A percentile compares a stretch with the other conserved stretches of the same genome.
phyloP scores from a whole-genome alignment of 1,284 basidiomycete species.

The Inonotus obliquus region DNA sequence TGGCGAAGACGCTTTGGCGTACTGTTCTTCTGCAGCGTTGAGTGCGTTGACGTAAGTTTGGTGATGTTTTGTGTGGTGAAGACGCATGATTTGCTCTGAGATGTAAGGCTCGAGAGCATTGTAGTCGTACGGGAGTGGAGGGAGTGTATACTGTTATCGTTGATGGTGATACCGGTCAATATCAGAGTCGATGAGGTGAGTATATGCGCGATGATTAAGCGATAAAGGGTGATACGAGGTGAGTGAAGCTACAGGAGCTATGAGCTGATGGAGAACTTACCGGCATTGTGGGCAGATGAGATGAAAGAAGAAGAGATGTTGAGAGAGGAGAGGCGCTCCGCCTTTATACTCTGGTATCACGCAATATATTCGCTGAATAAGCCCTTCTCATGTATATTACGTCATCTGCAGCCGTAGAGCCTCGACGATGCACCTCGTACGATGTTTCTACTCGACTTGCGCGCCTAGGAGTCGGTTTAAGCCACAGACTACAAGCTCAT shows the following conservation, averaged over 20 bases:
- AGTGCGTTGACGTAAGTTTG: constrained; percentile 74
- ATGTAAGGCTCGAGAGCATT: constrained; percentile 87
- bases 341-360: background rate
- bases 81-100: constrained; percentile 74
- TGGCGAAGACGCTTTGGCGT: constrained; percentile 56
- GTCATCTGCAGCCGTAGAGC: too few relatives aligned
- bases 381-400: too few relatives aligned
- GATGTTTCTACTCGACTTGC: too few relatives aligned
- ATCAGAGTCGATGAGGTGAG: background rate
- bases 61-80: constrained; percentile 88
- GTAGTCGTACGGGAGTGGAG: constrained; percentile 83
- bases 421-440: too few relatives aligned
- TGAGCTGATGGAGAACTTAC: background rate
- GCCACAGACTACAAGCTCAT: too few relatives aligned
- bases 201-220: constrained; percentile 6
- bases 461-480: too few relatives aligned
- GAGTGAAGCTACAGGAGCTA: background rate
- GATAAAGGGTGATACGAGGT: background rate
- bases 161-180: background rate
- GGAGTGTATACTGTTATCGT: constrained; percentile 40
- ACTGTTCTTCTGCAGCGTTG: constrained; percentile 73
- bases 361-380: too few relatives aligned
- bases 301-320: background rate
- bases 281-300: background rate
- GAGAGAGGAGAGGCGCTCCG: background rate